A percentile compares a stretch with the other conserved stretches of the same genome.
Evolutionary conservation across 177 flowering plant species (phyloP).

Genomic region (Vitis hybrid): DNA sequence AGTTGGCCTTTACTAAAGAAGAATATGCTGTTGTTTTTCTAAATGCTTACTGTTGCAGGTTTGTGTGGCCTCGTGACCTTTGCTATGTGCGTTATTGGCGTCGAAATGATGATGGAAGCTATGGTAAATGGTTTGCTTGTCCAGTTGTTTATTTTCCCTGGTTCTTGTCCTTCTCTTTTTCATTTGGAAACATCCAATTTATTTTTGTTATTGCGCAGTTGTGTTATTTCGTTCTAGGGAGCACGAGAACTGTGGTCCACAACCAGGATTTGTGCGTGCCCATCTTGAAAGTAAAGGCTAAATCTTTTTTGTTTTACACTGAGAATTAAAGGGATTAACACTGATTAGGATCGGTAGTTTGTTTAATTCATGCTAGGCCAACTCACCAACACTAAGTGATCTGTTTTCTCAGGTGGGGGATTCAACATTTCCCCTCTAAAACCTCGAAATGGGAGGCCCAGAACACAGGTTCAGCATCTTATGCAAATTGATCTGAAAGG

Average conservation of each 20-base stretch:
- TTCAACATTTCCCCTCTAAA: conserved; percentile 90
- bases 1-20: not conserved
- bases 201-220: conserved; percentile 56
- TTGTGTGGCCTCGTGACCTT: conserved; percentile 99
- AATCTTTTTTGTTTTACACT: not conserved
- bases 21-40: not conserved
- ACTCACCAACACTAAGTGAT: not conserved
- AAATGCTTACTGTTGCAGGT: conserved; percentile 41
- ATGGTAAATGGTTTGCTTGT: conserved; percentile 49
- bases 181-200: conserved; percentile 2
- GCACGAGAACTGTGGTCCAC: conserved; percentile 93
- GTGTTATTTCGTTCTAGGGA: conserved; percentile 95
- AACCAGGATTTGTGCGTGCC: conserved; percentile 97
- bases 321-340: not conserved
- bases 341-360: not conserved
- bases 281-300: conserved; percentile 80
- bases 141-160: not conserved
- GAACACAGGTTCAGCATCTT: conserved; percentile 96
- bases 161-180: not conserved
- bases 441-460: conserved; percentile 83
- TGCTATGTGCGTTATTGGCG: conserved; percentile 99
- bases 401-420: conserved; percentile 79
- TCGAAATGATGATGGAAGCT: conserved; percentile 99
- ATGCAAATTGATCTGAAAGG: conserved; percentile 99
- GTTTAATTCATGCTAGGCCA: not conserved